A percentile compares a stretch with the other conserved stretches of the same genome.
phyloP scores from a whole-genome alignment of 257 asterid species.

The Euphrasia confusa region DNA sequence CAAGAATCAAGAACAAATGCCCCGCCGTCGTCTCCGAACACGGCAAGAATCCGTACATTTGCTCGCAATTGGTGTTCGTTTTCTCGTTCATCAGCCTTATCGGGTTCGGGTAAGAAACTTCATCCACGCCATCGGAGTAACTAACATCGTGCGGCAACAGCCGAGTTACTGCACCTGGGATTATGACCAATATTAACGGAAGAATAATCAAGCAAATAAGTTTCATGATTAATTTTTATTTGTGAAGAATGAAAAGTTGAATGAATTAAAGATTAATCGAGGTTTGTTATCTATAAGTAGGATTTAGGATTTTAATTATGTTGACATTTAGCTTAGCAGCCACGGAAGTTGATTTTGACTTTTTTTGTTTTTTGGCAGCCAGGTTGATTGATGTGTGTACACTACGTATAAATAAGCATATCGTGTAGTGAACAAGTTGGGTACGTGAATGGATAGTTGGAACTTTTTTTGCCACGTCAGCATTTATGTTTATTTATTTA shows the following conservation, averaged over 20 bases:
- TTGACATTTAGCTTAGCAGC: constrained; percentile 6
- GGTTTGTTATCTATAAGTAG: background rate
- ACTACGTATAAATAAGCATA: background rate
- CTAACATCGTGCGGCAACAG: background rate
- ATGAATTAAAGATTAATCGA: background rate
- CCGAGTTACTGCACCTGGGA: constrained; percentile 15
- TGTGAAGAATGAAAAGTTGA: background rate
- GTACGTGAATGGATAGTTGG: background rate
- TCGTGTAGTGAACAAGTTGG: constrained; percentile 10
- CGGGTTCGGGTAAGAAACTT: constrained; percentile 9
- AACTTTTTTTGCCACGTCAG: constrained; percentile 8
- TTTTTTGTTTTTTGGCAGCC: background rate
- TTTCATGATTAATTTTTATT: constrained; percentile 16
- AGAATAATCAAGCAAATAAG: background rate
- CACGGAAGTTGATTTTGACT: constrained; percentile 11
- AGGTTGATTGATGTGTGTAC: background rate
- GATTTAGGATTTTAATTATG: too few species aligned
- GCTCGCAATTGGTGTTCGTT: constrained; percentile 25
- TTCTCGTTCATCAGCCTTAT: constrained; percentile 20
- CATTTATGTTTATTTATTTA: background rate
- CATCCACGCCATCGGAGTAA: constrained; percentile 27
- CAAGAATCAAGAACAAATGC: constrained; percentile 40
- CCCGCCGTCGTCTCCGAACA: constrained; percentile 36
- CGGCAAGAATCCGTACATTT: constrained; percentile 47
- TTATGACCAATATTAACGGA: constrained; percentile 12